Conservation (phyloP, 2,329 filamentous ascomycete species). For the Fonsecaea multimorphosa region DNA sequence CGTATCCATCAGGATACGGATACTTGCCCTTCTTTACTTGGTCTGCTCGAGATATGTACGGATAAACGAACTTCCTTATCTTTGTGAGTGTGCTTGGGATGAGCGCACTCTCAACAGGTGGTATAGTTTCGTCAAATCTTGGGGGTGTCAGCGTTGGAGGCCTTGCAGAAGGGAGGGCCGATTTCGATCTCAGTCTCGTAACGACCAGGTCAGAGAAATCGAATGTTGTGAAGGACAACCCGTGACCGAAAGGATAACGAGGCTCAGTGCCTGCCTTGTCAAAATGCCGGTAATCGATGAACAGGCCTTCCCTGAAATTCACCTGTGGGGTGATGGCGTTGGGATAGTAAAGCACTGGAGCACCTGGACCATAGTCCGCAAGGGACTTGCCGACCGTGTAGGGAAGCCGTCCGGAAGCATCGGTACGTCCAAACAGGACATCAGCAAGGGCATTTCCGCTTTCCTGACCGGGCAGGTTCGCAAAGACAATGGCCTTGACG, state of each 20-base stretch:
- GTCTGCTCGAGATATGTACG: conserved; percentile 65
- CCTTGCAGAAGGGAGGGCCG: conserved; percentile 53
- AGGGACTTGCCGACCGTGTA: conserved; percentile 81
- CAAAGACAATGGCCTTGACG: conserved; percentile 79
- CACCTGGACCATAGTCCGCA: conserved; percentile 76
- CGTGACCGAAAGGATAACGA: conserved; percentile 85
- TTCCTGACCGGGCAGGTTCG: conserved; percentile 87
- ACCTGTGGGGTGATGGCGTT: conserved; percentile 78
- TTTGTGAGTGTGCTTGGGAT: conserved; percentile 67
- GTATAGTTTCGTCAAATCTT: conserved; percentile 61
- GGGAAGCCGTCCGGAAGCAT: conserved; percentile 80
- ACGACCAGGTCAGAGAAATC: conserved; percentile 63
- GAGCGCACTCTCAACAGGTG: conserved; percentile 62
- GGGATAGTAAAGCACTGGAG: conserved; percentile 71
- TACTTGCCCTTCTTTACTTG: conserved; percentile 54
- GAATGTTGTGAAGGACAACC: conserved; percentile 81
- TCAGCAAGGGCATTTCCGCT: conserved; percentile 82
- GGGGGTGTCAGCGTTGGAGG: conserved; percentile 57
- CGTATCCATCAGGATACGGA: conserved; percentile 64
- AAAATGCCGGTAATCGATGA: conserved; percentile 89
- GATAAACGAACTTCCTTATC: conserved; percentile 74
- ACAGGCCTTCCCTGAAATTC: conserved; percentile 80
- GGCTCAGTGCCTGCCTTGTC: conserved; percentile 76
- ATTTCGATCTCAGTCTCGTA: conserved; percentile 56
- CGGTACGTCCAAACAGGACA: conserved; percentile 77